Evolutionary conservation across 1,139 yeast genomes (phyloP), one percentile per base, ranked within the genome.

Genomic region (Protomyces macrosporus): DNA sequence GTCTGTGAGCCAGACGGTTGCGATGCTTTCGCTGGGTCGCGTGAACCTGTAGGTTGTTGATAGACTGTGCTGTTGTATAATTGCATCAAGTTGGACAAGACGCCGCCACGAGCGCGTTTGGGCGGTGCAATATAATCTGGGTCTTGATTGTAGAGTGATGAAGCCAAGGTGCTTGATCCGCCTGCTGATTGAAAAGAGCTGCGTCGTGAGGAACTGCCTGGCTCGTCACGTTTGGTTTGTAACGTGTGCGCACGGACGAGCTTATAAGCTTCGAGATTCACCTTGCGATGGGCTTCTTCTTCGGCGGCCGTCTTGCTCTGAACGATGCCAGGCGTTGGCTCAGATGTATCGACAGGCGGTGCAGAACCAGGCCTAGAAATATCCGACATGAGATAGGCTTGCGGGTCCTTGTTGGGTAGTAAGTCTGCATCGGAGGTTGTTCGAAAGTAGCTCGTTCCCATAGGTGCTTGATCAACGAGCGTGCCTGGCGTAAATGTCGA

Each of bases 231-330:
- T 4, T 53, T 54, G 6, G 40, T 36, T 30, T 40, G 56, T 10
- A 59, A 53, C n/a, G 64, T 60, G 35, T 60, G 64, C 10, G 59
- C 64, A 32, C 64, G 50, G 9, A 60, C 64, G 10, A 60, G 54
- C 30, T 60, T 60, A 34, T 60, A 60, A 10, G 64, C 64, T 37
- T 53, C 64, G 35, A 58, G 14, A 39, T 58, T 58, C 51, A 58
- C 7, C 36, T 37, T 58, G 7, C 62, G 33, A 16, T 58, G 62
- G 10, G 53, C 56, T 10, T 58, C 62, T 7, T 16, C 16, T 9
- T 40, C 51, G 2, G 42, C 62, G 4, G 53, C 39, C 12, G 45
- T 34, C 32, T 34, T 40, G 23, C 23, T 23, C 23, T 23, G 23
- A 23, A 23, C 23, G 4, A 16, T 34, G 6, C 36, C 53, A 33